Base-by-base conservation (phyloP, 495 filamentous ascomycete genomes). In the Xylona heveae region DNA sequence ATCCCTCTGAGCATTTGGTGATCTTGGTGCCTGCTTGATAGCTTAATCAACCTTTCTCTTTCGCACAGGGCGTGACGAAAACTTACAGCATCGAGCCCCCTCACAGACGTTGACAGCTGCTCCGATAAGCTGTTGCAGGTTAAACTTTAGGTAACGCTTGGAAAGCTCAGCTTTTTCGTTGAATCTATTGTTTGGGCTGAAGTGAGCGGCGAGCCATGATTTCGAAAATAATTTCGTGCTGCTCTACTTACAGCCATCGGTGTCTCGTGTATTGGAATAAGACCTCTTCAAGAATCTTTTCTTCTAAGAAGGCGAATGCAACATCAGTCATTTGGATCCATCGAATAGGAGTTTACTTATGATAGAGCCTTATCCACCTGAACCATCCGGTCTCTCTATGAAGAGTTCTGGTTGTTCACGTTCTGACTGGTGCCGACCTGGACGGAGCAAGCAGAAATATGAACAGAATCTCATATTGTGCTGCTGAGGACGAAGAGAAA, bases 121-220 rank as follows among this genome's bases (percentile, higher is more conserved):
- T 6, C 50, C 31, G 16, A 58, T 19, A 29, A 58, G 48, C 22
- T 42, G 36, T 19, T 44, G 38, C 6, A 56, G 27, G 24, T 58
- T 50, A 34, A 58, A 56, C 38, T 47, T 53, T 14, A 49, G 25
- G 41, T 54, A 54, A 22, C 52, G 49, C 26, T 47, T 44, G 14
- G 41, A 39, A 33, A 55, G 48, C 33, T 52, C 42, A 7, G 28
- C 33, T 23, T 45, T 20, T 37, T 58, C 49, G 38, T 57, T 50
- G 40, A 25, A 49, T 43, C 48, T 57, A n/a, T n/a, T n/a, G 33
- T 38, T 14, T 16, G 16, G 20, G 38, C 17, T 25, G 31, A 12
- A 37, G 34, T 42, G 19, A 45, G 32, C 21, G n/a, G n/a, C n/a
- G n/a, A n/a, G n/a, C n/a, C n/a, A n/a, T 21, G 12, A n/a, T 26